These are phyloP conservation scores for Eucalyptus coolabah DNA, from an alignment of 345 rosid genomes.

Conservation along the genomic window DNA sequence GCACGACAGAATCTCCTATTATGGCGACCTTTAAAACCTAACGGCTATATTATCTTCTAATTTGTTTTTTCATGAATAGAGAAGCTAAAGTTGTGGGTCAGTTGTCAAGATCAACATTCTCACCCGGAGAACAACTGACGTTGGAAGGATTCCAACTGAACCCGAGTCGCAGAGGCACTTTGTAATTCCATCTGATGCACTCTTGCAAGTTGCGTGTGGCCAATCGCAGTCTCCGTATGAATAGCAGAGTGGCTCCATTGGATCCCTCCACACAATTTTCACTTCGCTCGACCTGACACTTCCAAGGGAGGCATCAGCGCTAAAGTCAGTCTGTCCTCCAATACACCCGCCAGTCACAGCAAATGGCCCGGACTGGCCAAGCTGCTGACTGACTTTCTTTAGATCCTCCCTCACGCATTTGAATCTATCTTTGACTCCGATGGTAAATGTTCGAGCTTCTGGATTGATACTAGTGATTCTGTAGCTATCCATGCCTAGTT, in stretches of 20 bases:
- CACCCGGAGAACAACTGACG: not conserved
- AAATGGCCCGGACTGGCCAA: too few species aligned
- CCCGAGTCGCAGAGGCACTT: not conserved
- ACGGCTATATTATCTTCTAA: not conserved
- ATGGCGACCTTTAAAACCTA: not conserved
- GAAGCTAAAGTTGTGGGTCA: not conserved
- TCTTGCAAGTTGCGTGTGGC: not conserved
- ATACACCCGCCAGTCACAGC: accelerated
- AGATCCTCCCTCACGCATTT: too few species aligned
- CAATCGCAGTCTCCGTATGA: constrained; percentile 3
- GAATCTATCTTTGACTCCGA: accelerated
- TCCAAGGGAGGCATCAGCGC: accelerated
- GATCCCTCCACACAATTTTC: too few species aligned
- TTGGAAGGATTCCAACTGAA: not conserved
- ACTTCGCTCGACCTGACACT: accelerated
- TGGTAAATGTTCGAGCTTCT: too few species aligned
- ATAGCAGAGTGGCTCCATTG: too few species aligned
- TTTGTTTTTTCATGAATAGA: not conserved
- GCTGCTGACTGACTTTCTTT: too few species aligned
- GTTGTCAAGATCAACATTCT: not conserved
- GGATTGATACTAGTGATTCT: too few species aligned
- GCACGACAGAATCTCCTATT: not conserved
- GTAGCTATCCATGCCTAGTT: accelerated
- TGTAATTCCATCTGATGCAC: not conserved
- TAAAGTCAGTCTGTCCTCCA: too few species aligned